Evolutionary conservation across 2,329 filamentous ascomycete species (phyloP).

Genomic region (Macrophomina pseudophaseolina): DNA sequence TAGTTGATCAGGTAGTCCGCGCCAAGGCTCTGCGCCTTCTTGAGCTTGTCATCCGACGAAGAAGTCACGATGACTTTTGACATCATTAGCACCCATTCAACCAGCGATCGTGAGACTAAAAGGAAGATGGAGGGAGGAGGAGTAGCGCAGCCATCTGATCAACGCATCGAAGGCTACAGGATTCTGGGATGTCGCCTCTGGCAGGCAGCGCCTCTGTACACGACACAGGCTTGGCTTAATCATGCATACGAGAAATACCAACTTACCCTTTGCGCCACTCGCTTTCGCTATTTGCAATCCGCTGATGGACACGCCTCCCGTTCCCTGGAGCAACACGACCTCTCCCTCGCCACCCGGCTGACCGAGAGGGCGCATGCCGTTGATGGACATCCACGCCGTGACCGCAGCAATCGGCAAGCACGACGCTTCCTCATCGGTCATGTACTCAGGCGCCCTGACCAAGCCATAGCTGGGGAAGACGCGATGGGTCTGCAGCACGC

Average conservation of each 20-base stretch:
- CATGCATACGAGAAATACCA: not conserved
- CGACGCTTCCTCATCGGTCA: slow-evolving; percentile 64
- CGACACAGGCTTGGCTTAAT: not conserved
- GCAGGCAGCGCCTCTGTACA: not conserved
- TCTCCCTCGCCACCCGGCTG: slow-evolving; percentile 51
- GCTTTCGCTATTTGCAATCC: slow-evolving; percentile 49
- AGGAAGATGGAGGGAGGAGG: not conserved
- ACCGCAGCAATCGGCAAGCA: slow-evolving; percentile 66
- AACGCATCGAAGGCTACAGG: not conserved
- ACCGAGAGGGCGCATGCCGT: slow-evolving; percentile 62
- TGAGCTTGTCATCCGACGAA: slow-evolving; percentile 29
- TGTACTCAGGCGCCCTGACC: slow-evolving; percentile 61
- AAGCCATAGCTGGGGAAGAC: slow-evolving; percentile 63
- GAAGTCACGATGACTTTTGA: slow-evolving; percentile 48
- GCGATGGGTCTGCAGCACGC: slow-evolving; percentile 64
- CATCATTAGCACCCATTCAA: slow-evolving; percentile 2
- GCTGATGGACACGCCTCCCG: slow-evolving; percentile 50
- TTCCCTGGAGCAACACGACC: slow-evolving; percentile 50
- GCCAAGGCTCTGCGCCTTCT: slow-evolving; percentile 60
- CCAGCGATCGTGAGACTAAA: not conserved
- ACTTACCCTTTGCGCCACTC: slow-evolving; percentile 45
- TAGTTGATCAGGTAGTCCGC: slow-evolving; percentile 68
- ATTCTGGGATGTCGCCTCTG: not conserved
- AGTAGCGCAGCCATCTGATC: not conserved
- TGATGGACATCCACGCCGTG: slow-evolving; percentile 70